These are phyloP conservation scores for Phytophthora niederhauseri DNA, from an alignment of 352 stramenopile genomes.

Conservation along the genomic window DNA sequence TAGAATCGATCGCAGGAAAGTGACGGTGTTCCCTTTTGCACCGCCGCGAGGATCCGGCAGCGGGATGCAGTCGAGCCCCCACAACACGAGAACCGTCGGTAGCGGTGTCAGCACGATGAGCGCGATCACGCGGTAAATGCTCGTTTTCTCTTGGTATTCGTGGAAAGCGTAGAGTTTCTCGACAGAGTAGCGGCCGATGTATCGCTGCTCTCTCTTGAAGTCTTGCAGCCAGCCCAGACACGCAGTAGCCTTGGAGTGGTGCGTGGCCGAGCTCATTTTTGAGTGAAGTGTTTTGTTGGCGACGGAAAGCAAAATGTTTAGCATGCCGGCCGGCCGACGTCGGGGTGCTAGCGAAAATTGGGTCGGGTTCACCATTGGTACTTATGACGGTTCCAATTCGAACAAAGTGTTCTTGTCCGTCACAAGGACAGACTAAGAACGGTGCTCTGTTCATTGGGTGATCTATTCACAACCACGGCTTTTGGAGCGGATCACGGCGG, in stretches of 20 bases:
- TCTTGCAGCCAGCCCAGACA: neutral
- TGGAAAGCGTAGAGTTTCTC: conserved; percentile 33
- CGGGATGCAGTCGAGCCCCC: conserved; percentile 7
- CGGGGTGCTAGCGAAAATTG: neutral
- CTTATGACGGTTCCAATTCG: neutral
- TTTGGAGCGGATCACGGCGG: neutral
- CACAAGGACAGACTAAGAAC: neutral
- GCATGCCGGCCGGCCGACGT: neutral
- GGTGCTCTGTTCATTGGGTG: too few relatives aligned
- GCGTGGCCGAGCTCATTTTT: neutral
- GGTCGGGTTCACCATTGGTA: neutral
- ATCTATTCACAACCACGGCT: neutral
- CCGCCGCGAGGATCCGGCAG: conserved; percentile 10
- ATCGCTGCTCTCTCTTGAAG: conserved; percentile 16
- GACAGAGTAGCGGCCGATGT: conserved; percentile 34
- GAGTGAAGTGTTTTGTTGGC: neutral
- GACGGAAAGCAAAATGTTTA: neutral
- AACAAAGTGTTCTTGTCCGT: neutral
- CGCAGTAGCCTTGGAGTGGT: neutral
- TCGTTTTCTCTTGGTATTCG: conserved; percentile 22
- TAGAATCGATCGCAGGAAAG: conserved; percentile 19
- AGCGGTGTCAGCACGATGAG: conserved; percentile 11
- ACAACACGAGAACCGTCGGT: conserved; percentile 19
- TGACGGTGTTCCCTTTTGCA: neutral
- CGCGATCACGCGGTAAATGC: conserved; percentile 12